Evolutionary conservation across 805 yeast species (phyloP), one percentile per base, ranked within the genome.

Genomic region (Grigorovia transvaalensis): DNA sequence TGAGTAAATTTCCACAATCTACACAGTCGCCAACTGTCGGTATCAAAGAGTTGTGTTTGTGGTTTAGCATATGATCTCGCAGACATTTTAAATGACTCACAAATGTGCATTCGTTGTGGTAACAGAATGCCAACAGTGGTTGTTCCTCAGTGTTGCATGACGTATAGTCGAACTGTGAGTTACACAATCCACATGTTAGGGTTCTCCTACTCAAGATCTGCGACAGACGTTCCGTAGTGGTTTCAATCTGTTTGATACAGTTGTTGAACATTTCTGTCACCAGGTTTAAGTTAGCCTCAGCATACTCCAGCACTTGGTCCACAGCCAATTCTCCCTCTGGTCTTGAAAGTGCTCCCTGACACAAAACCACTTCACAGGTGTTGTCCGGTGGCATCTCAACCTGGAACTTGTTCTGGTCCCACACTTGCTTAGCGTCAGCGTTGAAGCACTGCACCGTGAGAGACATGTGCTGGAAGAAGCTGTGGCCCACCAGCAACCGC

Each of bases 361-460:
- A 55, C 11, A 50, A 48, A 38, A 48, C 54, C 9, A 51, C 47
- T 12, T 44, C 38, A 1, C 47, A 17, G n/a, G 48, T 29, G 2
- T 13, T 29, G 2, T 29, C 23, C 4, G 23, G 15, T 2, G 45
- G 44, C 9, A 45, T 9, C 17, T 44, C 42, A 9, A 61, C 45
- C 4, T 46, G 48, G 51, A 59, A 63, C 35, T 62, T 63, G 50
- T 67, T 61, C 9, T 44, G 40, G 2, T 56, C 55, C 68, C 69
- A 67, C 1, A 56, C 41, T 5, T 50, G 46, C 35, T 51, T 50
- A 1, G 58, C 56, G 13, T 65, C 65, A 2, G 47, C 59, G 54
- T 62, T 66, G 50, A 82, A 81, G 29, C 82, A 64, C 2, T 71
- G 71, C 0, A 82, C 71, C 30, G 66, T 66, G 45, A 84, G 63